Evolutionary conservation across 75 land plant genomes (phyloP), one percentile per base, ranked within the genome.

Genomic region (Sequoiadendron giganteum): DNA sequence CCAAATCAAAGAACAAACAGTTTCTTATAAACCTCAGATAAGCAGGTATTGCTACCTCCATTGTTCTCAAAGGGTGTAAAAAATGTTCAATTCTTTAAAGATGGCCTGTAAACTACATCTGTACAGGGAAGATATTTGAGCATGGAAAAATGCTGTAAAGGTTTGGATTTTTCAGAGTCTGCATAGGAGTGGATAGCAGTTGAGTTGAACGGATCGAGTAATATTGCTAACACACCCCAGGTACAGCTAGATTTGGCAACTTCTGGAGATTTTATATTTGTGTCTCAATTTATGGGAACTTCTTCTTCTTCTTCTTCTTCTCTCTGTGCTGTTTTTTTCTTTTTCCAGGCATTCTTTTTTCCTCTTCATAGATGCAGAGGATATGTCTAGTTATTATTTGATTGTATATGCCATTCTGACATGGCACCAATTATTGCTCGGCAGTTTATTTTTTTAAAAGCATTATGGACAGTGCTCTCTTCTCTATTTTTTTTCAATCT

Each of bases 381-480:
- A 82, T 82, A 25, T n/a, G 48, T 82, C 84, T 45, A 18, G 84
- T 19, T 79, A 79, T 82, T 28, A 82, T 82, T 82, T n/a, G 34
- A 82, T 82, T 82, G 84, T 82, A 82, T n/a, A 82, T 82, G 84
- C 84, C 84, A 82, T 45, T n/a, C 16, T 43, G 34, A n/a, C 15
- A n/a, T 45, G 43, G 84, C 52, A 19, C 13, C 34, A 21, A 45
- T 40, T 10, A 47, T 82, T 13, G 13, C 54, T 47, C 14, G 16
- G 54, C 49, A 82, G 13, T 47, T 43, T 82, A 82, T 82, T 82
- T 49, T 47, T 47, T n/a, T 19, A 47, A 47, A 28, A 82, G 28
- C 13, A 47, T 82, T 43, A 82, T 82, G 32, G 28, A 13, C 84
- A 82, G 47, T 82, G 82, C 18, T 40, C 10, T 16, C 9, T 79